phyloP scores from a whole-genome alignment of 495 filamentous ascomycete species.

The Cairneyella variabilis region DNA sequence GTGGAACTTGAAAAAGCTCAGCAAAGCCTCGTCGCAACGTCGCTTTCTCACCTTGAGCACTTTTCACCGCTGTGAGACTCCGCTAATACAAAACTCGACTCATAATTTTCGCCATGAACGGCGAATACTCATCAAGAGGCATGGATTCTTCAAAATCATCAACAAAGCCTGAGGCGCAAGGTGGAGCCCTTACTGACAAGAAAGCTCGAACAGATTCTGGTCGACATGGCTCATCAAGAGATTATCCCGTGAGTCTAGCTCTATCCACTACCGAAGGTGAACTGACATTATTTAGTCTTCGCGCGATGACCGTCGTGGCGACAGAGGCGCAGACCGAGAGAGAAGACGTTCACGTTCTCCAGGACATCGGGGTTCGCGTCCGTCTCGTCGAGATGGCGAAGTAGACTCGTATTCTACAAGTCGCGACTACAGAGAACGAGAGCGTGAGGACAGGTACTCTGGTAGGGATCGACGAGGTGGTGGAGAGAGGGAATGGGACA shows the following conservation, averaged over 20 bases:
- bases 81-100: not conserved
- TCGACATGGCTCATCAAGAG: constrained; percentile 63
- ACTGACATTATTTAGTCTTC: constrained; percentile 45
- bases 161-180: constrained; percentile 27
- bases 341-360: constrained; percentile 75
- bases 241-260: constrained; percentile 61
- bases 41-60: not conserved
- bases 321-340: constrained; percentile 39
- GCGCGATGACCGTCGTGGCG: constrained; percentile 47
- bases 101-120: constrained; percentile 63
- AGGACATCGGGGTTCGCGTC: constrained; percentile 51
- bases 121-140: constrained; percentile 84
- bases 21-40: constrained; percentile 11
- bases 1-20: not conserved
- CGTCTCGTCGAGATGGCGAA: constrained; percentile 59
- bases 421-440: constrained; percentile 83
- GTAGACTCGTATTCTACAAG: constrained; percentile 87
- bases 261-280: constrained; percentile 4
- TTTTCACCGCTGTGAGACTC: too few species aligned
- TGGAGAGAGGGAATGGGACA: constrained; percentile 66
- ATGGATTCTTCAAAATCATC: constrained; percentile 30
- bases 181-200: constrained; percentile 32
- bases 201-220: constrained; percentile 51
- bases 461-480: constrained; percentile 49
- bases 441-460: constrained; percentile 84